Evolutionary conservation across 2,329 filamentous ascomycete genomes (phyloP), one percentile per base, ranked within the genome.

Genomic region (Triangularia setosa): DNA sequence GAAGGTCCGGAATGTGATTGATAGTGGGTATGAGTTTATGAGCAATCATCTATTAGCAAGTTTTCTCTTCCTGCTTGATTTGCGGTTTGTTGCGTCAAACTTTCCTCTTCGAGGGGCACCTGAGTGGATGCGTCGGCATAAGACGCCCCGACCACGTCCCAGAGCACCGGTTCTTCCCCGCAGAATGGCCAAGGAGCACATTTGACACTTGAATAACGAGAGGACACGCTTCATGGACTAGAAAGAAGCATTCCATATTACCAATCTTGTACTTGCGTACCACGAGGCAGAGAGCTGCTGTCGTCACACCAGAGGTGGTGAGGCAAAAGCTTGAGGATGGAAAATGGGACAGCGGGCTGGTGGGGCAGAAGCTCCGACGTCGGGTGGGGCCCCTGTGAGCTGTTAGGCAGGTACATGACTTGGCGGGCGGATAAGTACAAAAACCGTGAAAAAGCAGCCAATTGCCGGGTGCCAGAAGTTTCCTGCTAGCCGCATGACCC

Each of bases 331-430:
- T 48, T 21, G 40, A 48, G n/a, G 33, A 57, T 57, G 56, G 57
- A 44, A 59, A 23, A 48, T 48, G 18, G 18, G 40, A 48, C 40
- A 48, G 40, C 40, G 30, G 27, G 25, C 12, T 35, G 23, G 56
- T 65, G 48, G 63, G 60, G 63, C 48, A 21, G n/a, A 23, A 59
- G 53, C 55, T 63, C 65, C 65, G 63, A 65, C 18, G 1, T 67
- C 61, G 58, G 65, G 65, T 67, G 65, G 65, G 59, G 63, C 35
- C 44, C 53, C 24, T 48, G 40, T 48, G 40, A 48, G 23, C 27
- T 48, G 64, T 57, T 61, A 57, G 1, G 2, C n/a, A 33, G 25
- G 48, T 62, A 62, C 65, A 16, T 40, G 18, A 16, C 59, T 48
- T 55, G 40, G 40, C 40, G 11, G 3, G 7, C 40, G 40, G 40